Evolutionary conservation across 257 asterid genomes (phyloP).

Genomic region (Paulownia fortunei): DNA sequence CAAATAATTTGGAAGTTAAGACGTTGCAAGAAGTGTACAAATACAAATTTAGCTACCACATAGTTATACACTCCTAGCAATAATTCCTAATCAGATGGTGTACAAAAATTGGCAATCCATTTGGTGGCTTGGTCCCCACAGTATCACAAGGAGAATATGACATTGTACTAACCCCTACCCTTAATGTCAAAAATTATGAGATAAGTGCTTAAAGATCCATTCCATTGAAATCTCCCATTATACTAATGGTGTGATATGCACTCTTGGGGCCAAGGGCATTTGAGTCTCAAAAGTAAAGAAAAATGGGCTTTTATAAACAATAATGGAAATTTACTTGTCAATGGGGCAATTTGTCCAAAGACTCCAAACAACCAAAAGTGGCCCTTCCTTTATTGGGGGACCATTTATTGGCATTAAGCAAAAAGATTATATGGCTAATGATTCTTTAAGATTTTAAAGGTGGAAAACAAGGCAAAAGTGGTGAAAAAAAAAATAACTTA

Average conservation of each 20-base stretch:
- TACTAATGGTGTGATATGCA: neutral
- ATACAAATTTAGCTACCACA: too few species aligned
- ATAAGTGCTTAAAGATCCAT: slow-evolving; percentile 20
- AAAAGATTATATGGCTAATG: slow-evolving; percentile 45
- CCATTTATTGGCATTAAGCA: slow-evolving; percentile 44
- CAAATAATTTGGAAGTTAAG: too few species aligned
- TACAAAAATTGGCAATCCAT: slow-evolving; percentile 27
- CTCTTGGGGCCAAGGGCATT: slow-evolving; percentile 27
- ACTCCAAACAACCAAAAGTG: slow-evolving; percentile 39
- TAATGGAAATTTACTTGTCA: slow-evolving; percentile 1
- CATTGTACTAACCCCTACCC: slow-evolving; percentile 45
- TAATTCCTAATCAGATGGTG: slow-evolving; percentile 1
- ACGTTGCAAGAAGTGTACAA: too few species aligned
- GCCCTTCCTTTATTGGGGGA: slow-evolving; percentile 42
- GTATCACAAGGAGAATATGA: slow-evolving; percentile 46
- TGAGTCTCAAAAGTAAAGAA: neutral
- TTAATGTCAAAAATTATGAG: slow-evolving; percentile 33
- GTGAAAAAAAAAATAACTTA: slow-evolving; percentile 26
- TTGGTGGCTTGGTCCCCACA: slow-evolving; percentile 45
- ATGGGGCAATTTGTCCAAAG: slow-evolving; percentile 33
- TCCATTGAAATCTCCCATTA: slow-evolving; percentile 4
- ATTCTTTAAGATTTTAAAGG: slow-evolving; percentile 40
- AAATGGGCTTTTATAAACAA: neutral
- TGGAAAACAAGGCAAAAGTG: slow-evolving; percentile 29
- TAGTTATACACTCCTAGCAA: too few species aligned